Percentiles rank a stretch among this genome's conserved stretches.
phyloP scores from a whole-genome alignment of 179 eudicot genomes.

The Drosera spatulata region DNA sequence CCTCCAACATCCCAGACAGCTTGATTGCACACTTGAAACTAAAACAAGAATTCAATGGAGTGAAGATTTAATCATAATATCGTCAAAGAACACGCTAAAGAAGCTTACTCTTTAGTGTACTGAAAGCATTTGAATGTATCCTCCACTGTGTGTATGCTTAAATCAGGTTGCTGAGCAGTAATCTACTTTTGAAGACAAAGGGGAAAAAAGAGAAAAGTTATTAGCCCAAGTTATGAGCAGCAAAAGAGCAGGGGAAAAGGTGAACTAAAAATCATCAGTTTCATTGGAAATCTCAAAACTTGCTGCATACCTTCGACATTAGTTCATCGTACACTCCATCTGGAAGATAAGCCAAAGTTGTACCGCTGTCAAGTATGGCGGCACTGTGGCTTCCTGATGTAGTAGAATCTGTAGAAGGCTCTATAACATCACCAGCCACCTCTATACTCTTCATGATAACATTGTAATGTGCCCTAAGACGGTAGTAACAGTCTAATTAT shows the following conservation, averaged over 20 bases:
- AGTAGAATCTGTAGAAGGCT: slow-evolving; percentile 27
- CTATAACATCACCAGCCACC: slow-evolving; percentile 47
- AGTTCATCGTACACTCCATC: slow-evolving; percentile 36
- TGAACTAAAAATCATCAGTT: background rate
- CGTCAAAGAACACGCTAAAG: background rate
- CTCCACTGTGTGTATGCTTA: slow-evolving; percentile 47
- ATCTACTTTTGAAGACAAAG: slow-evolving; percentile 28
- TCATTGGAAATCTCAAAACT: slow-evolving; percentile 4
- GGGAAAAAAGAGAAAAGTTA: background rate
- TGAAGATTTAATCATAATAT: no score
- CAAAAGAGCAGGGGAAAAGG: background rate
- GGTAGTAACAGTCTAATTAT: slow-evolving; percentile 22
- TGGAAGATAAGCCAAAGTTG: slow-evolving; percentile 86
- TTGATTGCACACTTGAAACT: no score
- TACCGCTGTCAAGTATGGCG: slow-evolving; percentile 77
- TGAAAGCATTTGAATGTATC: slow-evolving; percentile 33
- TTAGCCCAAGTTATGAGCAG: background rate
- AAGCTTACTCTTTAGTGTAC: slow-evolving; percentile 54
- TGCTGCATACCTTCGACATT: slow-evolving; percentile 31
- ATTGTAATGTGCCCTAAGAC: slow-evolving; percentile 76
- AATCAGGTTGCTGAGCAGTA: slow-evolving; percentile 40
- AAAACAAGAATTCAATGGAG: no score
- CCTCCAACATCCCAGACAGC: no score
- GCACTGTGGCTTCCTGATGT: slow-evolving; percentile 18
- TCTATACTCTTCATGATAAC: slow-evolving; percentile 50